Evolutionary conservation across 371 early-diverging fungal genomes (phyloP), one percentile per base, ranked within the genome.

Genomic region (Capillidium rhysosporum): DNA sequence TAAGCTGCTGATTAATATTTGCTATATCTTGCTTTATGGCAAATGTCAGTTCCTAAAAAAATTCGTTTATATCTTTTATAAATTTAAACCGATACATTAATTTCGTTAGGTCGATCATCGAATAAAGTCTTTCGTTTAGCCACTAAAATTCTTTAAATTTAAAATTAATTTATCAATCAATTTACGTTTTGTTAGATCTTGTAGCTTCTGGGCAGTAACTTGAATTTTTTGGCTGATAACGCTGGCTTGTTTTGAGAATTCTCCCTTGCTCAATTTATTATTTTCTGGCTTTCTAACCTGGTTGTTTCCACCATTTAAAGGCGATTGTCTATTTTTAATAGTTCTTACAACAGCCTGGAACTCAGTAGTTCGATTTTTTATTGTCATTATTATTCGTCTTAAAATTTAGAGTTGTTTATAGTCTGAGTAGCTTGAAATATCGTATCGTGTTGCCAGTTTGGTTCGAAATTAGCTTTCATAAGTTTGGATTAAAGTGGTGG

Each of bases 1-100:
- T 75, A 49, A 95, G 92, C 66, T 91, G 89, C 49, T 79, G 77
- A 63, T 91, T 91, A 47, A 94, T 70, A 49, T 80, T 80, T 28
- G 89, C 90, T 59, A 96, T 92, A 57, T 92, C 88, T 76, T 89
- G 89, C 65, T 94, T 94, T 60, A 94, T 92, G 47, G 86, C 79
- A 62, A 77, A 78, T 20, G 92, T 89, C 61, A 96, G 72, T 65
- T 89, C 87, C 82, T 92, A 57, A 21, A 44, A 21, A 30, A 31
- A 4, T 28, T 24, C 14, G 25, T n/a, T 46, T 12, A 23, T 48
- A 29, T 23, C 3, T 23, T 38, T 30, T 39, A 47, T 1, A 16
- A 55, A 18, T 20, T 21, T 26, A 30, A 26, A 20, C 12, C 46
- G 66, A 52, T 71, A 78, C 82, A 45, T 73, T 72, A 57, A 83